Evolutionary conservation across 2,329 filamentous ascomycete species (phyloP).

Genomic region (Fusarium nurragi): DNA sequence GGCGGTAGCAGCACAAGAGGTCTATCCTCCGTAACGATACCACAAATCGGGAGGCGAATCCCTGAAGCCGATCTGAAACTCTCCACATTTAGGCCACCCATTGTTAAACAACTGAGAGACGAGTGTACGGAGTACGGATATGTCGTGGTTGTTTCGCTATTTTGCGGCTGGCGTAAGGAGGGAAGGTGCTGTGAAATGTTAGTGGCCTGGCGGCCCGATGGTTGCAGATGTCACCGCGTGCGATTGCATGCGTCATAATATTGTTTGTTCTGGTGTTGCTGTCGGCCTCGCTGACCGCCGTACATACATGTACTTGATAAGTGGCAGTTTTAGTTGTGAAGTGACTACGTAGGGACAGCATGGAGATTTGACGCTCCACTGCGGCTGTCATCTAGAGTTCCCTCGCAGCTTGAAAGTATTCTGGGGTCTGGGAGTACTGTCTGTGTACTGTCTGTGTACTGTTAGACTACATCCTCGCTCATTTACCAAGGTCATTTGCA

Average conservation of each 20-base stretch:
- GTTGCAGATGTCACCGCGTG: slow-evolving; percentile 13
- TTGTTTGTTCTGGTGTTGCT: slow-evolving; percentile 12
- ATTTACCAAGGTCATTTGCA: slow-evolving; percentile 8
- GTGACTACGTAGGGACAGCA: neutral
- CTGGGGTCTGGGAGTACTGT: neutral
- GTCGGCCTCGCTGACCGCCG: slow-evolving; percentile 6
- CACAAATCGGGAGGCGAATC: slow-evolving; percentile 10
- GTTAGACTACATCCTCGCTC: neutral
- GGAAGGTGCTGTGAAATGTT: neutral
- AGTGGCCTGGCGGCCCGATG: neutral
- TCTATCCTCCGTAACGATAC: neutral
- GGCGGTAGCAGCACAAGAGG: neutral
- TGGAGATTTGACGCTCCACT: slow-evolving; percentile 27
- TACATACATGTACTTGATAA: neutral
- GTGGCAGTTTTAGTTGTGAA: neutral
- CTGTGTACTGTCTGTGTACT: neutral
- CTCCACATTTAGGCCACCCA: slow-evolving; percentile 14
- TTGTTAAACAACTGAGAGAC: slow-evolving; percentile 19
- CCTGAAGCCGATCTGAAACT: slow-evolving; percentile 25
- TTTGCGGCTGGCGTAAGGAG: slow-evolving; percentile 1
- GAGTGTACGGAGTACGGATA: too few relatives aligned
- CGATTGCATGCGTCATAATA: neutral
- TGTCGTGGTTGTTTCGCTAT: slow-evolving; percentile 22
- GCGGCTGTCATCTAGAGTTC: slow-evolving; percentile 16
- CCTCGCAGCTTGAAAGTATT: neutral